Evolutionary conservation across 345 rosid species (phyloP).

Genomic region (Punica granatum): DNA sequence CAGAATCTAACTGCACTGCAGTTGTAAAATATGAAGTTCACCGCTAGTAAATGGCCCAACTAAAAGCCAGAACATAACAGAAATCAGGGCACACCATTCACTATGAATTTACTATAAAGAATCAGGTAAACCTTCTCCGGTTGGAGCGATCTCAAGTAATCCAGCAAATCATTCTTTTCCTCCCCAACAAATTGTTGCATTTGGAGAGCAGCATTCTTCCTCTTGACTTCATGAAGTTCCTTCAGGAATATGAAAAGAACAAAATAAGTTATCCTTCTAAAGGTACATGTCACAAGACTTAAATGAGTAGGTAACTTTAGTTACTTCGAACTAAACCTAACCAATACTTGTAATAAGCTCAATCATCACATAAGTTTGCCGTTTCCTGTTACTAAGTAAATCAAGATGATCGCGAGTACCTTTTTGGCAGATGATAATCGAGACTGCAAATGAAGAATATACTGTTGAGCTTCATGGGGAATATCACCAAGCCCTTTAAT

Average conservation of each 20-base stretch:
- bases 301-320: neutral
- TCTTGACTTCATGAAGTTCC: slow-evolving; percentile 78
- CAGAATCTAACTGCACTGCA: no score
- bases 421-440: slow-evolving; percentile 63
- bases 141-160: slow-evolving; percentile 83
- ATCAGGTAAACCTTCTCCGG: slow-evolving; percentile 75
- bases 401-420: slow-evolving; percentile 26
- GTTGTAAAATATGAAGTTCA: neutral
- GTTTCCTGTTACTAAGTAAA: neutral
- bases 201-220: slow-evolving; percentile 89
- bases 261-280: slow-evolving; percentile 10
- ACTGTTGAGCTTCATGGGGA: slow-evolving; percentile 63
- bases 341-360: neutral
- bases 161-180: slow-evolving; percentile 94
- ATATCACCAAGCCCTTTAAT: slow-evolving; percentile 52
- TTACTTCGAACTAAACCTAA: neutral
- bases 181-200: slow-evolving; percentile 99
- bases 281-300: neutral
- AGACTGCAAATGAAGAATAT: slow-evolving; percentile 66
- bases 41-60: neutral
- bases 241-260: slow-evolving; percentile 21
- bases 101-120: neutral
- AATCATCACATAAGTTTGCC: neutral
- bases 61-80: neutral
- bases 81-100: neutral